phyloP scores from a whole-genome alignment of 1,284 basidiomycete genomes.

The Sporisorium scitamineum region DNA sequence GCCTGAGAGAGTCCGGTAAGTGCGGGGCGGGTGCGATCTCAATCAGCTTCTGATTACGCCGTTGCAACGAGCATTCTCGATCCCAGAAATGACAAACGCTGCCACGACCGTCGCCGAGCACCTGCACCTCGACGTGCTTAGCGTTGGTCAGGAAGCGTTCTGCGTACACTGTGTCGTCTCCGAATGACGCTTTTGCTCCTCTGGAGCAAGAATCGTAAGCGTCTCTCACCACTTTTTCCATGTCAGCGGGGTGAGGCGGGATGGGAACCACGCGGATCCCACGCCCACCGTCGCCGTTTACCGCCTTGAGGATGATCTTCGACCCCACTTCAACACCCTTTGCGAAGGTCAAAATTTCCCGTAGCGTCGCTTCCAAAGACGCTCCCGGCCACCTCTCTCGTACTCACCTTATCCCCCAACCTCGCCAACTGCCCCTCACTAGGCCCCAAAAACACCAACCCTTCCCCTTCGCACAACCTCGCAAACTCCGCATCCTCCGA shows the following conservation, averaged over 20 bases:
- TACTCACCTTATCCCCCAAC: constrained; percentile 34
- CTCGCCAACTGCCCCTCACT: constrained; percentile 11
- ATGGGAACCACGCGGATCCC: constrained; percentile 40
- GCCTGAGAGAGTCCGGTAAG: constrained; percentile 1
- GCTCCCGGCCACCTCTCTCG: constrained; percentile 24
- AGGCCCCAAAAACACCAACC: constrained; percentile 34
- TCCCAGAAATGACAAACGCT: constrained; percentile 43
- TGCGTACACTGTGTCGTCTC: constrained; percentile 38
- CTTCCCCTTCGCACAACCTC: constrained; percentile 13
- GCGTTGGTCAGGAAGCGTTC: constrained; percentile 42
- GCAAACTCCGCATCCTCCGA: constrained; percentile 43
- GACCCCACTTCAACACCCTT: neutral
- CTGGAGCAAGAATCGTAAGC: constrained; percentile 38
- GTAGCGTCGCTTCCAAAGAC: neutral
- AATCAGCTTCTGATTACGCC: constrained; percentile 50
- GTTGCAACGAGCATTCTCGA: constrained; percentile 47
- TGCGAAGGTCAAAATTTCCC: constrained; percentile 33
- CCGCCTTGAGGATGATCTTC: constrained; percentile 48
- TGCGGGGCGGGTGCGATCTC: constrained; percentile 44
- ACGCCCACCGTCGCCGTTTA: constrained; percentile 46
- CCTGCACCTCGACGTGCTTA: constrained; percentile 50
- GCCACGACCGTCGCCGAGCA: constrained; percentile 44
- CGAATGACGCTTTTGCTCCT: constrained; percentile 35
- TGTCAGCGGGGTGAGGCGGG: neutral
- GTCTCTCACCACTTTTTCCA: neutral